These are phyloP conservation scores for Artemisia annua DNA, from an alignment of 129 eudicot genomes.

Conservation along the genomic window DNA sequence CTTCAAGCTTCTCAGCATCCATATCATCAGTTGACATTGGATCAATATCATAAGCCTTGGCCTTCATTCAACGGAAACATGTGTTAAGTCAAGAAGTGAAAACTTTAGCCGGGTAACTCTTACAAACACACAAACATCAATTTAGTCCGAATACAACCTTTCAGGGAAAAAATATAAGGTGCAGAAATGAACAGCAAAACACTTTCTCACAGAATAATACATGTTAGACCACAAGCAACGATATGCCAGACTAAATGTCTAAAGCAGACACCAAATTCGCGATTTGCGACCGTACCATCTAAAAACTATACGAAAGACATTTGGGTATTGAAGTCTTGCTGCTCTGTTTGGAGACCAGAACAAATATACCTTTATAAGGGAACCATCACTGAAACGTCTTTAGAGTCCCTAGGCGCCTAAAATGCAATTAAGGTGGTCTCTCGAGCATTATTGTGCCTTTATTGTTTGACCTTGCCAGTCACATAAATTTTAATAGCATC, in stretches of 20 bases:
- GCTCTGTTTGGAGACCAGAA: neutral
- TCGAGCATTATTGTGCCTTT: too few relatives aligned
- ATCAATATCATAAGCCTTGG: constrained; percentile 49
- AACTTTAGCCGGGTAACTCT: neutral
- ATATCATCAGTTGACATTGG: constrained; percentile 49
- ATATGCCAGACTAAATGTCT: neutral
- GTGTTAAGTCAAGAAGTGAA: neutral
- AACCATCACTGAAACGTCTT: neutral
- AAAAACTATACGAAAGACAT: neutral
- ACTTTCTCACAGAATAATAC: neutral
- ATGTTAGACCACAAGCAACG: constrained; percentile 3
- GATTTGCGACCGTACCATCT: neutral
- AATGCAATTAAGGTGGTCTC: neutral
- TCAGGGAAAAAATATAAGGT: too few relatives aligned
- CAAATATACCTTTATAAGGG: neutral
- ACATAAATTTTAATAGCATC: neutral
- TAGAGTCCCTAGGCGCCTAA: neutral
- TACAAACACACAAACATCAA: neutral
- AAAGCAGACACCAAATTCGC: neutral
- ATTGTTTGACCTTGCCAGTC: too few relatives aligned
- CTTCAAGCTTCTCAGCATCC: constrained; percentile 76
- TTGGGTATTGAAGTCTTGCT: neutral
- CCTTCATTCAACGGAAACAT: constrained; percentile 35
- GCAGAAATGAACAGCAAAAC: neutral
- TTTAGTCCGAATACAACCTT: too few relatives aligned